These are phyloP conservation scores for Ramalina intermedia DNA, from an alignment of 495 filamentous ascomycete genomes.

Conservation along the genomic window DNA sequence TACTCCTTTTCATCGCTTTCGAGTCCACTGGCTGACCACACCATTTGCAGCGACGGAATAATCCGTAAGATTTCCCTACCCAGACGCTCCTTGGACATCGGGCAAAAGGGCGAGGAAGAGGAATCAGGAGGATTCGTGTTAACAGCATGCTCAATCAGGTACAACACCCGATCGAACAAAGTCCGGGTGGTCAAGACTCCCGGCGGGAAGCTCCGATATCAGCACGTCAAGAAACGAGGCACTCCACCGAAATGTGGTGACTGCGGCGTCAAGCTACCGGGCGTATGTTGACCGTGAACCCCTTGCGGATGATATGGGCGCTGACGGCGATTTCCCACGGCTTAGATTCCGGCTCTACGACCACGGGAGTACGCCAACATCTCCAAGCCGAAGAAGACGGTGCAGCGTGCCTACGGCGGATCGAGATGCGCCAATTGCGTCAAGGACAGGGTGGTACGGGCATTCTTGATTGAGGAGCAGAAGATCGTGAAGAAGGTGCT, in stretches of 20 bases:
- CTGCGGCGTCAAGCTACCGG: constrained; percentile 87
- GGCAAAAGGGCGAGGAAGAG: too few relatives aligned
- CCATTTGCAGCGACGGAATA: constrained; percentile 58
- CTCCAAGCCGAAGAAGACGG: constrained; percentile 96
- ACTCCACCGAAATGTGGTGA: constrained; percentile 97
- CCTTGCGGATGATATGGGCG: neutral
- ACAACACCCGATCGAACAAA: constrained; percentile 96
- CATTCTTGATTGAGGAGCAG: constrained; percentile 99
- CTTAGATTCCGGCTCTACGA: constrained; percentile 85
- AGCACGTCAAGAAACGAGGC: constrained; percentile 98
- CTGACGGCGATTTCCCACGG: neutral
- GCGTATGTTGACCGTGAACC: constrained; percentile 47
- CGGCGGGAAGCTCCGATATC: constrained; percentile 81
- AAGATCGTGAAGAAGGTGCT: constrained; percentile 99
- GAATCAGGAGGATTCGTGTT: too few relatives aligned
- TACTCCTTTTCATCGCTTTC: constrained; percentile 9
- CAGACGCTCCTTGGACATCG: neutral
- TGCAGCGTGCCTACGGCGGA: constrained; percentile 94
- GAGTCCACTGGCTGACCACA: constrained; percentile 15
- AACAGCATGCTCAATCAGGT: constrained; percentile 32
- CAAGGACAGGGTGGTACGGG: constrained; percentile 89
- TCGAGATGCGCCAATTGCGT: constrained; percentile 97
- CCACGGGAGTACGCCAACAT: constrained; percentile 93
- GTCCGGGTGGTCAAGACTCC: constrained; percentile 93
- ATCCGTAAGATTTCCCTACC: constrained; percentile 53